Evolutionary conservation across 208 protist genomes (phyloP).

Genomic region (Trypanosoma rangeli): DNA sequence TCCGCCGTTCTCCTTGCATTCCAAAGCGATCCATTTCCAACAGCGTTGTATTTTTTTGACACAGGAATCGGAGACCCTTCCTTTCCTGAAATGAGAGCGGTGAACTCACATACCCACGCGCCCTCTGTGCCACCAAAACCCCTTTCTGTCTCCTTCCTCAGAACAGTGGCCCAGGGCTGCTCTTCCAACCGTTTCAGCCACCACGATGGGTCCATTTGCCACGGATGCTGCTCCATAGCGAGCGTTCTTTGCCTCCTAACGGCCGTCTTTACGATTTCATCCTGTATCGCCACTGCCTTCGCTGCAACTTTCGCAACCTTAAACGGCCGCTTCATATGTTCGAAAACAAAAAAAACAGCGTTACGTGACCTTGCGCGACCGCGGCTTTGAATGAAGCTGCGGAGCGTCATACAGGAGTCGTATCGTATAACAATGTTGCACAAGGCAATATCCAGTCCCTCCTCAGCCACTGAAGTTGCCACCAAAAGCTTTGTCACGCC

Average conservation of each 20-base stretch:
- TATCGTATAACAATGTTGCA: slow-evolving; percentile 74
- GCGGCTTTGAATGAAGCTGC: slow-evolving; percentile 64
- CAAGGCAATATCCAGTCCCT: slow-evolving; percentile 64
- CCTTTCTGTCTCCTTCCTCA: not conserved
- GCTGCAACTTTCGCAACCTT: slow-evolving; percentile 4
- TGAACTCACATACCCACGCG: too few species aligned
- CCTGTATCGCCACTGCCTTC: slow-evolving; percentile 15
- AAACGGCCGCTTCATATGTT: not conserved
- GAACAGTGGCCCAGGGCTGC: not conserved
- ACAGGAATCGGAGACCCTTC: too few species aligned
- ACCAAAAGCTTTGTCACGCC: slow-evolving; percentile 56
- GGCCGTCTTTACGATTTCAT: not conserved
- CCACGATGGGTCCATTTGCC: slow-evolving; percentile 1
- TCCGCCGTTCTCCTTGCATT: not conserved
- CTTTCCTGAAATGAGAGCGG: too few species aligned
- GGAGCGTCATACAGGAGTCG: slow-evolving; percentile 36
- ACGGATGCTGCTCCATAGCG: not conserved
- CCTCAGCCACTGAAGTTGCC: slow-evolving; percentile 71
- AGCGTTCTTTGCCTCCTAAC: not conserved
- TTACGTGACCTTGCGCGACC: slow-evolving; percentile 50
- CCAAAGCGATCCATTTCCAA: not conserved
- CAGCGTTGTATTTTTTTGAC: not conserved
- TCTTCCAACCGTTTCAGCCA: slow-evolving; percentile 12
- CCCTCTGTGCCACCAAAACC: too few species aligned
- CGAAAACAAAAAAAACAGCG: slow-evolving; percentile 49